Base-by-base conservation (phyloP, 2,329 filamentous ascomycete species). In the Phaeosphaeria sp. region DNA sequence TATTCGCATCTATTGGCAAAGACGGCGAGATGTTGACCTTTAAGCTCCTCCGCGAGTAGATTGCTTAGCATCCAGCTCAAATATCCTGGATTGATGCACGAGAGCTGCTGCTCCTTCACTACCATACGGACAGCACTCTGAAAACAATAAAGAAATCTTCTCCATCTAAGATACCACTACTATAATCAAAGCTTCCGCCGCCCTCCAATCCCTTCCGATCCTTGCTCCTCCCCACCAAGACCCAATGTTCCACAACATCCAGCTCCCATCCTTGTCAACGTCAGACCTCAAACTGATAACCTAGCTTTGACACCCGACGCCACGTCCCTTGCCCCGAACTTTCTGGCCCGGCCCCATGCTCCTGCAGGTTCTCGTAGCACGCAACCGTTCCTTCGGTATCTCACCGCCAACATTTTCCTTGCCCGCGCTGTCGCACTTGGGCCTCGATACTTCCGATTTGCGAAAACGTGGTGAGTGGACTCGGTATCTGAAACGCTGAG, bases 211-310 rank as follows among this genome's bases (percentile, higher is more conserved):
- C 11, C 44, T 27, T 6, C 22, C 44, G n/a, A 46, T 23, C 2
- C 9, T 15, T 17, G 22, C 3, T 46, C 43, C 20, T 20, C 20
- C n/a, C 20, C n/a, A 33, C 43, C 25, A 47, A n/a, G 18, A 18
- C 10, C 46, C 41, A 18, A 52, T 39, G 43, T 47, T 39, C 46
- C 25, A 43, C 50, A 43, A 33, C 36, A 52, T 41, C 22, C 27
- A 50, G 13, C 51, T 46, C 55, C 30, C 50, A 50, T 39, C n/a
- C 44, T 43, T 61, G 62, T 60, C 64, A 63, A 58, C 60, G 60
- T 67, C 65, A 67, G 57, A 58, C 64, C 53, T 21, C 58, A 55
- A 62, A 49, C 39, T 52, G 54, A 63, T 65, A 65, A 67, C 56
- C 64, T 65, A 56, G 58, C 64, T 62, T 65, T 56, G 53, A 62